These are phyloP conservation scores for Pseudopyrenochaeta lycopersici DNA, from an alignment of 2,329 filamentous ascomycete genomes.

Conservation along the genomic window DNA sequence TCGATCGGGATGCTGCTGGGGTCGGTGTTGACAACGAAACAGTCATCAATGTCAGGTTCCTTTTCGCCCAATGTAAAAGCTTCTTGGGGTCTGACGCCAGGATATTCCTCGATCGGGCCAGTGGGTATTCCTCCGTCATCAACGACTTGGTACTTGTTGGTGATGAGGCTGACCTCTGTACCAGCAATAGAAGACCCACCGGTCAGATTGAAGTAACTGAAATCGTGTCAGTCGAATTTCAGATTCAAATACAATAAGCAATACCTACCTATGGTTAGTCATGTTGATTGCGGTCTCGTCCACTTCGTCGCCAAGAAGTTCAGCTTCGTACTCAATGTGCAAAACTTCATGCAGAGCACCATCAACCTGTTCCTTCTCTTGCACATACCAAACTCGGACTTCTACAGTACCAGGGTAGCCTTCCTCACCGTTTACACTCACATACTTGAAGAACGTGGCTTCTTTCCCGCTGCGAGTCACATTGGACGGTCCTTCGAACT, in stretches of 20 bases:
- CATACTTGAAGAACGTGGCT: conserved; percentile 58
- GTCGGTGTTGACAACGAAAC: conserved; percentile 79
- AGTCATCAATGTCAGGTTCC: conserved; percentile 85
- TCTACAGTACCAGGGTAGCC: conserved; percentile 89
- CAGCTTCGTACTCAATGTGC: conserved; percentile 88
- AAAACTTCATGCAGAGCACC: conserved; percentile 75
- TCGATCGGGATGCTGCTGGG: conserved; percentile 62
- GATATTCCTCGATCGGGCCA: conserved; percentile 69
- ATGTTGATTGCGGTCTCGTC: conserved; percentile 93
- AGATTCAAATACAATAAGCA: background rate
- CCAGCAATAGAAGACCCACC: conserved; percentile 67
- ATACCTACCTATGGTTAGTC: conserved; percentile 87
- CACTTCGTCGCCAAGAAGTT: conserved; percentile 75
- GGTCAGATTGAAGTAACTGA: conserved; percentile 74
- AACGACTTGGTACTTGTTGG: conserved; percentile 75
- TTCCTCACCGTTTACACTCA: conserved; percentile 83
- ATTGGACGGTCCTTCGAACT: conserved; percentile 75
- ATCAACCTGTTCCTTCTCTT: conserved; percentile 70
- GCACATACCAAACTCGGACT: conserved; percentile 79
- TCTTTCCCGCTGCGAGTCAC: conserved; percentile 60
- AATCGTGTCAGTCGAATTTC: conserved; percentile 1
- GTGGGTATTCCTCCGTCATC: conserved; percentile 79
- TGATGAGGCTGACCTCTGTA: conserved; percentile 67
- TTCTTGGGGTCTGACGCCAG: conserved; percentile 70
- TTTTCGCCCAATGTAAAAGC: conserved; percentile 76